Percentiles rank a stretch among this genome's conserved stretches.
These are phyloP conservation scores for Yamadazyma ubonensis DNA, from an alignment of 805 yeast genomes.

Conservation along the genomic window DNA sequence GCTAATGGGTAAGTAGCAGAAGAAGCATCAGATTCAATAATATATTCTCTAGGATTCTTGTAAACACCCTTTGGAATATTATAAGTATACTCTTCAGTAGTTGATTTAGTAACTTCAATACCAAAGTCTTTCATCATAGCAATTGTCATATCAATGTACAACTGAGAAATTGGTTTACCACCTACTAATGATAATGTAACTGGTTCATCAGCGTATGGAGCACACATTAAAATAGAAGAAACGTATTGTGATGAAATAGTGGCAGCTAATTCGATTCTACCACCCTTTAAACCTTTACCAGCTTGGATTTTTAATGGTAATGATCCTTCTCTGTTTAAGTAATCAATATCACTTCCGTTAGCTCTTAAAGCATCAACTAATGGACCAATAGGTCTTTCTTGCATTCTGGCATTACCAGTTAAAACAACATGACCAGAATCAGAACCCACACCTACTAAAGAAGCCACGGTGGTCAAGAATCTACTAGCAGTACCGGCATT, in stretches of 20 bases:
- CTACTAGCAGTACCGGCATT: conserved; percentile 98
- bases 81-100: conserved; percentile 77
- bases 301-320: conserved; percentile 75
- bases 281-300: conserved; percentile 77
- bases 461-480: conserved; percentile 87
- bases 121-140: conserved; percentile 94
- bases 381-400: conserved; percentile 95
- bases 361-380: conserved; percentile 83
- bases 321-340: conserved; percentile 74
- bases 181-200: conserved; percentile 88
- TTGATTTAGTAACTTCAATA: conserved; percentile 65
- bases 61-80: conserved; percentile 85
- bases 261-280: conserved; percentile 89
- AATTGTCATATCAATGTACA: conserved; percentile 96
- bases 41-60: conserved; percentile 77
- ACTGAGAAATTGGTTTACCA: conserved; percentile 94
- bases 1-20: conserved; percentile 98
- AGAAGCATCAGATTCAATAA: conserved; percentile 94
- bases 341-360: conserved; percentile 76
- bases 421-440: conserved; percentile 52
- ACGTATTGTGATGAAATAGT: conserved; percentile 97
- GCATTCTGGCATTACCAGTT: conserved; percentile 97
- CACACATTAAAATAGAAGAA: conserved; percentile 93
- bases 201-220: conserved; percentile 89
- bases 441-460: conserved; percentile 58